Evolutionary conservation across 306 rosid genomes (phyloP), one percentile per base, ranked within the genome.

Genomic region (Rosa rugosa): DNA sequence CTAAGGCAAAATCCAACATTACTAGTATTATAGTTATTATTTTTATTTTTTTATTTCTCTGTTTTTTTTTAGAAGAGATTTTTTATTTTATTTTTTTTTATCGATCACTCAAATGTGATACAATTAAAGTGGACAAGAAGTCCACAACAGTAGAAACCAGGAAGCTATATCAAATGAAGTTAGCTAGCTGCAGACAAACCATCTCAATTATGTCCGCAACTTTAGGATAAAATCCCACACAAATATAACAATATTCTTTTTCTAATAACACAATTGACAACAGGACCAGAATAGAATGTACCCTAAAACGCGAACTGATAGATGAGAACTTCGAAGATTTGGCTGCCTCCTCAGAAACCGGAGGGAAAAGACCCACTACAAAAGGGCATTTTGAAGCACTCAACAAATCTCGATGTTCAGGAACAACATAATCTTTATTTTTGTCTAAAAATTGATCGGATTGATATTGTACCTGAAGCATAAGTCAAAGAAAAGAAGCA

Each of bases 351-450:
- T 88, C 99, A 45, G 93, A 79, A 77, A 88, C 86, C 69, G 98
- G 85, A 83, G 97, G 91, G 77, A 88, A 91, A 81, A 95, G 95
- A 69, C 86, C 85, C 36, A 94, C 88, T 81, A 95, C 96, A 83
- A 95, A 95, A 76, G 92, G 64, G 86, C 99, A 95, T 80, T 77
- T 81, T 68, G 99, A 95, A 81, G 92, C 75, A 85, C 91, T 88
- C 76, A 95, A 86, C 89, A 95, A 84, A 76, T 89, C 93, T 91
- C 90, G 98, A 87, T 95, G 99, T 83, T 95, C 97, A 50, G 97
- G 88, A 80, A 94, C 99, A 73, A 94, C 90, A 80, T 94, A 94
- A 83, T 94, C 97, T 87, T 94, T 94, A 88, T 95, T 92, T 85
- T 92, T 92, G 89, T 92, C 97, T 65, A 95, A 57, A 88, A 95